Evolutionary conservation across 2,329 filamentous ascomycete species (phyloP), one percentile per base, ranked within the genome.

Genomic region (Podosphaera xanthii): DNA sequence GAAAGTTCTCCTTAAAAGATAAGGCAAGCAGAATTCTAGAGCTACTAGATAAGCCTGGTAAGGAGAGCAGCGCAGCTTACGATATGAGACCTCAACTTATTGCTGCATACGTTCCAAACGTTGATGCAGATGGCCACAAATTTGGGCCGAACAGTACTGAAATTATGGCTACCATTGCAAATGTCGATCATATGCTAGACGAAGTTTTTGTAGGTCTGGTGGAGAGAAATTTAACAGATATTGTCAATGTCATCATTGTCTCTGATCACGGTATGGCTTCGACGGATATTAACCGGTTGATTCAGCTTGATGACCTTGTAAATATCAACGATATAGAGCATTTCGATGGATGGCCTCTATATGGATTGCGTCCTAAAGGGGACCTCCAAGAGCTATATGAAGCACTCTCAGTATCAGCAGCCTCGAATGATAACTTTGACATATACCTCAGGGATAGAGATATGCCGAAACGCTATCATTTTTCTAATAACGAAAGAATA

Each of bases 181-280:
- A 79, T n/a, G 90, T 87, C 1, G 92, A 98, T 69, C 72, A 71
- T 1, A 94, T 97, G 87, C 74, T 98, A 34, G 84, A 82, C 35
- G 70, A 78, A 31, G 73, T 98, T 1, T 84, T 97, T 67, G 70
- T 75, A 1, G 90, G 90, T 0, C 75, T 98, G 0, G 80, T 90
- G 62, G 72, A 78, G 54, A 82, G 92, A 56, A 96, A 97, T 68
- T 73, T 98, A 57, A 95, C 89, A 0, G 69, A 84, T 30, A 86
- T 98, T 61, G 87, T 97, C 68, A 98, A 98, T 64, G 78, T 98
- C 6, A 82, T 98, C 40, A 78, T 98, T n/a, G 91, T 98, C 2
- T 96, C 89, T 0, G 92, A 98, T 69, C 92, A 98, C 69, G 92
- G 92, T 57, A 98, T 98, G 92, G 92, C 92, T 0, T 94, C 89